phyloP scores from a whole-genome alignment of 2,329 filamentous ascomycete species.

The Colletotrichum higginsianum region DNA sequence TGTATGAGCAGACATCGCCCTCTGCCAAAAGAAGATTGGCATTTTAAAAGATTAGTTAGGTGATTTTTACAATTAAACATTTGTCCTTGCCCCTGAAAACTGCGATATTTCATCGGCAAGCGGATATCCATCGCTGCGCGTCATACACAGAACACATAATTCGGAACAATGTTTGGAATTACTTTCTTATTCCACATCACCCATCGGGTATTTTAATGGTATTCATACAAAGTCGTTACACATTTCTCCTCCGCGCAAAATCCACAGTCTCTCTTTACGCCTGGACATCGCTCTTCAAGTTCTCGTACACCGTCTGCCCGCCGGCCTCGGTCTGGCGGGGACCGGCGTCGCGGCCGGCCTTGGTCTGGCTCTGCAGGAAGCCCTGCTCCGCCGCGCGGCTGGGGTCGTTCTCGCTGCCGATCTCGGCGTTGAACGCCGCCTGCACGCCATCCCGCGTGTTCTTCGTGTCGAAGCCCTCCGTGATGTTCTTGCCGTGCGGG shows the following conservation, averaged over 20 bases:
- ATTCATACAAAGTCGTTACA: conserved; percentile 29
- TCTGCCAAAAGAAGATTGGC: too few species aligned
- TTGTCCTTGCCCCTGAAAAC: too few species aligned
- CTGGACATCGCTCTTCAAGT: conserved; percentile 46
- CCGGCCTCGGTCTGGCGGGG: conserved; percentile 47
- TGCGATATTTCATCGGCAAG: too few species aligned
- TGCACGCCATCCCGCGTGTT: conserved; percentile 54
- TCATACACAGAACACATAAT: background rate
- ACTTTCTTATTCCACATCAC: conserved; percentile 2
- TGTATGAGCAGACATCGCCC: too few species aligned
- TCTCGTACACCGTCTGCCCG: conserved; percentile 51
- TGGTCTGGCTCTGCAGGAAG: conserved; percentile 51
- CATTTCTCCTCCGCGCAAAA: background rate
- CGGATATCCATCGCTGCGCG: too few species aligned
- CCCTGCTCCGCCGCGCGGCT: conserved; percentile 60
- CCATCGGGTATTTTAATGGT: conserved; percentile 9
- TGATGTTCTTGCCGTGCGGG: conserved; percentile 61
- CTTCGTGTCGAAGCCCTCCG: conserved; percentile 53
- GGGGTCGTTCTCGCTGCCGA: conserved; percentile 65
- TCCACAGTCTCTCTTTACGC: conserved; percentile 1
- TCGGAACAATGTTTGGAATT: background rate
- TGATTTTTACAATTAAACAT: too few species aligned
- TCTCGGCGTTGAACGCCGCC: conserved; percentile 58
- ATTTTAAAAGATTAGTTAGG: too few species aligned
- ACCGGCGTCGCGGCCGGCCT: conserved; percentile 46